Evolutionary conservation across 441 rosid species (phyloP).

Genomic region (Geranium incanum): DNA sequence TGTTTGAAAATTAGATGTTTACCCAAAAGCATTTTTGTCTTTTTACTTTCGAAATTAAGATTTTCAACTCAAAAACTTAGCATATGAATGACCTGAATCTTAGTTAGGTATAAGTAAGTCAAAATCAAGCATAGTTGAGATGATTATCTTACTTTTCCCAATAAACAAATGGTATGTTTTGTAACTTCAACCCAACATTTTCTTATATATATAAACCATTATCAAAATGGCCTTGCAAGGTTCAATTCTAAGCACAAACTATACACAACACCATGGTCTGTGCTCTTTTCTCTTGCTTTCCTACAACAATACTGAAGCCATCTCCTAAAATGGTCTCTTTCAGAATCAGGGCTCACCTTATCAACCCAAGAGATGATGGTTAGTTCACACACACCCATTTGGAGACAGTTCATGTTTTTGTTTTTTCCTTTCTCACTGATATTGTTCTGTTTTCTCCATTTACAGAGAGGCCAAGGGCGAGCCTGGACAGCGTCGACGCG

Average conservation of each 20-base stretch:
- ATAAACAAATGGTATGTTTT: background rate
- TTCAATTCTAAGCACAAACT: too few species aligned
- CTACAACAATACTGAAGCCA: background rate
- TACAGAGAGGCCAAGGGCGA: constrained; percentile 24
- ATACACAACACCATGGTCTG: background rate
- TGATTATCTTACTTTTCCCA: background rate
- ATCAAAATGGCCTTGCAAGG: background rate
- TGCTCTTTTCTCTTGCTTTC: background rate
- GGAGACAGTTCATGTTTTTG: background rate
- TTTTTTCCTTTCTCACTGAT: background rate
- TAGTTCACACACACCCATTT: background rate
- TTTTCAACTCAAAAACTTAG: too few species aligned
- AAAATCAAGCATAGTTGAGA: too few species aligned
- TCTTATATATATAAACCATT: background rate
- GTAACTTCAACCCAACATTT: too few species aligned
- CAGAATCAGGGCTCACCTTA: background rate
- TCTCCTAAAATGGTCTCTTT: background rate
- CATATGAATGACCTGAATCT: too few species aligned
- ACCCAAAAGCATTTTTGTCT: too few species aligned
- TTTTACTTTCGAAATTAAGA: too few species aligned
- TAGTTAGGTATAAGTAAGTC: too few species aligned
- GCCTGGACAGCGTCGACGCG: constrained; percentile 26
- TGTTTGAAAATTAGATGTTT: too few species aligned
- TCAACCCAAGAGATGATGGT: background rate
- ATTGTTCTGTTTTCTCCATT: background rate